phyloP scores from a whole-genome alignment of 305 asterid species.

The Caryopteris hybrid region DNA sequence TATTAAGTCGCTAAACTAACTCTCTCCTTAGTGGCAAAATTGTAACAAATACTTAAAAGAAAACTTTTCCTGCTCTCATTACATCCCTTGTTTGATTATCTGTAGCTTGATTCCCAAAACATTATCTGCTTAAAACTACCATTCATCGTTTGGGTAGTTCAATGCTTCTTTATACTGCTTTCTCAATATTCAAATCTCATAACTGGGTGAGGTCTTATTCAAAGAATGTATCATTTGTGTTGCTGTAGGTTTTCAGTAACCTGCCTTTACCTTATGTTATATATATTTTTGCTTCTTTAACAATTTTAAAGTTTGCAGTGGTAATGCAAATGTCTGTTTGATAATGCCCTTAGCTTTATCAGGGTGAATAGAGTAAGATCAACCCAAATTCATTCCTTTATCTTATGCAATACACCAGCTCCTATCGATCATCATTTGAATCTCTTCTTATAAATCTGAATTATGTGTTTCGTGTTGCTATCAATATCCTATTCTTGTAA shows the following conservation, averaged over 20 bases:
- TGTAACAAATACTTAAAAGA: no score
- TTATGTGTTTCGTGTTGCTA: not conserved
- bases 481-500: not conserved
- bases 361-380: not conserved
- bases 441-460: slow-evolving; percentile 1
- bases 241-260: not conserved
- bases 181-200: not conserved
- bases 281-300: not conserved
- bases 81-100: not conserved
- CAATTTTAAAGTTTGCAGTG: not conserved
- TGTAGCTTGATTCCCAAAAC: not conserved
- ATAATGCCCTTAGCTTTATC: not conserved
- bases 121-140: not conserved
- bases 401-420: not conserved
- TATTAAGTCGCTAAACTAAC: not conserved
- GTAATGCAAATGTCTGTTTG: not conserved
- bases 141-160: not conserved
- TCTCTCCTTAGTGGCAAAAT: not conserved
- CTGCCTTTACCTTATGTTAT: not conserved
- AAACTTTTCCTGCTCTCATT: not conserved
- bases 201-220: no score
- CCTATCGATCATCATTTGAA: not conserved
- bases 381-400: not conserved
- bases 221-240: not conserved
- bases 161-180: not conserved